Evolutionary conservation across 106 monocot species (phyloP).

Genomic region (Dactylorhiza incarnata): DNA sequence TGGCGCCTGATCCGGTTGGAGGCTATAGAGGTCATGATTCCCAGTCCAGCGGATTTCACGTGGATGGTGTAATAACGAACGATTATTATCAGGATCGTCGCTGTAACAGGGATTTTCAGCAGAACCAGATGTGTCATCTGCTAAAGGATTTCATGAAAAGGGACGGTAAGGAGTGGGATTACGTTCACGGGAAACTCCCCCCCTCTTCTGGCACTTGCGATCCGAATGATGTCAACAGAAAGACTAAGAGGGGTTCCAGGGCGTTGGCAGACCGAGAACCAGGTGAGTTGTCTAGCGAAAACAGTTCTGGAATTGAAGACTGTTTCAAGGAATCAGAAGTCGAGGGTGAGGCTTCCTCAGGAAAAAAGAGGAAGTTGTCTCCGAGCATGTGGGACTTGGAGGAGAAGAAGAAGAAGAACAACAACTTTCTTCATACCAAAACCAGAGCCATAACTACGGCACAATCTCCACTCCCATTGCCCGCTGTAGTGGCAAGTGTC

Average conservation of each 20-base stretch:
- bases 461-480: slow-evolving; percentile 8
- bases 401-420: slow-evolving; percentile 18
- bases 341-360: neutral
- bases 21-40: slow-evolving; percentile 26
- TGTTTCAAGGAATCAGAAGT: neutral
- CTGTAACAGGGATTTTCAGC: slow-evolving; percentile 14
- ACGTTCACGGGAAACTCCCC: slow-evolving; percentile 16
- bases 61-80: slow-evolving; percentile 41
- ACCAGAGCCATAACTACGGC: neutral
- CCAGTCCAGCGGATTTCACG: slow-evolving; percentile 24
- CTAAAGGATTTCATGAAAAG: slow-evolving; percentile 9
- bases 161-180: slow-evolving; percentile 26
- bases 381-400: slow-evolving; percentile 51
- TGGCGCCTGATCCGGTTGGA: slow-evolving; percentile 37
- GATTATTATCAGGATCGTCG: slow-evolving; percentile 15
- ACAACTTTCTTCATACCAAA: neutral
- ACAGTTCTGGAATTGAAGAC: slow-evolving; percentile 26
- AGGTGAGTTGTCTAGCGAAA: slow-evolving; percentile 48
- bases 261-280: slow-evolving; percentile 36
- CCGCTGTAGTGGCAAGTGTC: neutral
- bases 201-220: slow-evolving; percentile 8
- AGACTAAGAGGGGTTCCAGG: neutral
- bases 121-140: slow-evolving; percentile 12
- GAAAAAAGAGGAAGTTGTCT: slow-evolving; percentile 60
- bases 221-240: slow-evolving; percentile 11